phyloP scores from a whole-genome alignment of 1,284 basidiomycete species.

The Leccinum huronense region DNA sequence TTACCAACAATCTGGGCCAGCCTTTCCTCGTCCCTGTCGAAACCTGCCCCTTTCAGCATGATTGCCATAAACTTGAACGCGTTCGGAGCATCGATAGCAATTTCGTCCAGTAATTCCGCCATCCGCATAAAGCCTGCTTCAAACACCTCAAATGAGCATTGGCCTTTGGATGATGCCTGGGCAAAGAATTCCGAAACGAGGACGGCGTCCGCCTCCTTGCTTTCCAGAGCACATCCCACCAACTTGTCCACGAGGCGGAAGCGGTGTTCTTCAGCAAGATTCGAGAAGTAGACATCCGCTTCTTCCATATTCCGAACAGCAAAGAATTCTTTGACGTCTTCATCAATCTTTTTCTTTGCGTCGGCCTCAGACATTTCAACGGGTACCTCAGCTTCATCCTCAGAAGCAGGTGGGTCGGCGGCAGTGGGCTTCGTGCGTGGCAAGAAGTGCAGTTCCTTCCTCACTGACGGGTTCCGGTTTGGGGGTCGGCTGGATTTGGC shows the following conservation, averaged over 20 bases:
- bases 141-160: slow-evolving; percentile 56
- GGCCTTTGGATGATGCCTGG: slow-evolving; percentile 51
- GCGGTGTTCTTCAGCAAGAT: slow-evolving; percentile 64
- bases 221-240: slow-evolving; percentile 68
- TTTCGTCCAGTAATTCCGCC: slow-evolving; percentile 80
- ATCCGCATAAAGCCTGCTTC: slow-evolving; percentile 69
- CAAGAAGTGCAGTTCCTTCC: too few relatives aligned
- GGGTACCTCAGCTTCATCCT: too few relatives aligned
- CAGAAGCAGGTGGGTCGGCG: too few relatives aligned
- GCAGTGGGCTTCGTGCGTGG: too few relatives aligned
- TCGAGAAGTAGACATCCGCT: slow-evolving; percentile 81
- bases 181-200: slow-evolving; percentile 71
- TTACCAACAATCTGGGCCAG: slow-evolving; percentile 56
- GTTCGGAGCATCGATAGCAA: slow-evolving; percentile 86
- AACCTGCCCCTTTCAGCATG: slow-evolving; percentile 66
- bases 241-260: slow-evolving; percentile 72
- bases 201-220: slow-evolving; percentile 82
- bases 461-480: too few relatives aligned
- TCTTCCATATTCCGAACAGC: slow-evolving; percentile 78
- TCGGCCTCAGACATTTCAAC: too few relatives aligned
- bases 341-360: slow-evolving; percentile 66
- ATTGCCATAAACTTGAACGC: slow-evolving; percentile 76
- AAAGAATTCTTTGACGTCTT: slow-evolving; percentile 79
- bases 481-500: too few relatives aligned
- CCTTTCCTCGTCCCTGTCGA: slow-evolving; percentile 60